Evolutionary conservation across 768 basidiomycete species (phyloP), one percentile per base, ranked within the genome.

Genomic region (Leccinum aurantiacum): DNA sequence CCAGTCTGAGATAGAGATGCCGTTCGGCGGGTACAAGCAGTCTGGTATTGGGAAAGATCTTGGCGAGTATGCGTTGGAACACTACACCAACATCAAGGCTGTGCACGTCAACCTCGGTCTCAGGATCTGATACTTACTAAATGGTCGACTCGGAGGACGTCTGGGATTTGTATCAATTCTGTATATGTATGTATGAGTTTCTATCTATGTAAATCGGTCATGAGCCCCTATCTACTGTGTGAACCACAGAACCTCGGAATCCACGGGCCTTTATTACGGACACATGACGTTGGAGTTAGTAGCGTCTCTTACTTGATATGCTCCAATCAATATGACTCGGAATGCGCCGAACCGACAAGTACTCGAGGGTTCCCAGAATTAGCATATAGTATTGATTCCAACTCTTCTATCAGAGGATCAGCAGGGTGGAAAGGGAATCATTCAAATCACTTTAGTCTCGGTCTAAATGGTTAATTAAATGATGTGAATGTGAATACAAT

Each of bases 51-150:
- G 60, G 19, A 60, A 35, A 51, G 59, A 61, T 6, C 38, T 61
- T 19, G 48, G 60, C 29, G 60, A 61, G 59, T 61, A 61, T 27
- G 59, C 60, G 9, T 53, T 61, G 60, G 59, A 61, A 11, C 54
- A 61, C 37, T 61, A 61, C 37, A 61, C 60, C 24, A 38, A 19
- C 53, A 38, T 61, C 3, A 61, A 61, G 38, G 60, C 59, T n/a
- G 53, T 61, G 4, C 60, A 61, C 6, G 51, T 60, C 51, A 60
- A 60, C 44, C 52, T 61, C 11, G 60, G 60, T 22, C 1, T 54
- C 22, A 61, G 53, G 19, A 6, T 61, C 52, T 61, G 44, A 46
- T 19, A 46, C 5, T 46, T 19, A 19, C 19, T 46, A 17, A 50
- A 56, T 0, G 24, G 51, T 49, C 47, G n/a, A 27, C 27, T 27